Evolutionary conservation across 768 basidiomycete species (phyloP), one percentile per base, ranked within the genome.

Genomic region (Tricholoma bakamatsutake): DNA sequence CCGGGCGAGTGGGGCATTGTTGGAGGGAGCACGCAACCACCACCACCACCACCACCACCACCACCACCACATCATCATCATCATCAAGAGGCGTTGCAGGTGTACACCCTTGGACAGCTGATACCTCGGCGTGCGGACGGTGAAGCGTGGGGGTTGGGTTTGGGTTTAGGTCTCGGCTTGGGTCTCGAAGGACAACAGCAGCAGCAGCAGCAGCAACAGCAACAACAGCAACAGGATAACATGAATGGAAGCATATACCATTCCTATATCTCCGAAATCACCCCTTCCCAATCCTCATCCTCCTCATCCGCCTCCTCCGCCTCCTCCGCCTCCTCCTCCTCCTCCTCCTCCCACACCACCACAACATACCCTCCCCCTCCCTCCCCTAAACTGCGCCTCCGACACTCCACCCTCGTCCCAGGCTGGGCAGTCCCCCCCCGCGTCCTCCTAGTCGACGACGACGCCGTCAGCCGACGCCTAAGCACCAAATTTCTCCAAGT

Each of bases 361-460:
- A 2, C 37, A 39, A 15, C 40, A 3, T 13, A 13, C n/a, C 17
- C 18, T 43, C 10, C 18, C 10, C 3, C 18, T 42, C 1, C 18
- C 2, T 9, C 18, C 5, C 21, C 7, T 21, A 87, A 80, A 62
- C 64, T 90, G 28, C 80, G 87, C 4, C 85, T 90, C 30, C 76
- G 91, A 8, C 71, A 89, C 45, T 84, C 87, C 57, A 87, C 89
- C 53, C 91, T 88, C 62, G 89, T 93, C 0, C 92, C 92, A 0
- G 90, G 87, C 1, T 95, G 93, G 93, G 88, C 90, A 0, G 89
- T 93, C 0, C 88, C 93, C 0, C 96, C 96, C 4, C 76, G 90
- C 0, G 94, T 98, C 54, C 69, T 98, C 50, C 80, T 98, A 7
- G 96, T 98, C 9, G 96, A 98, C 69, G 96, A 98, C 69, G 96